Conservation (phyloP, 257 asterid genomes). For the Ilex asprella region DNA sequence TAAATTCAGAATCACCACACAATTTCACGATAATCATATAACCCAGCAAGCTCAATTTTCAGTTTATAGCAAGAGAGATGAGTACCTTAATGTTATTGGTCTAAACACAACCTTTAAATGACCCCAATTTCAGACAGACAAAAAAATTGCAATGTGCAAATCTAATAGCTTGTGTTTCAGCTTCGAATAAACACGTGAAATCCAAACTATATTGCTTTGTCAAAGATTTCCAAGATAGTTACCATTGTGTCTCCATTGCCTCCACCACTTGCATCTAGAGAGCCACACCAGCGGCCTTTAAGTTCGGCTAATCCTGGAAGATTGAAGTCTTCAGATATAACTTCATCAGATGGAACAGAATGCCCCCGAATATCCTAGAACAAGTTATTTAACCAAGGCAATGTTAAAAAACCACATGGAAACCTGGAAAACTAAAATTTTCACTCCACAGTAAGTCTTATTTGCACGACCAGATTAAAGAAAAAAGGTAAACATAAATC, state of each 20-base stretch:
- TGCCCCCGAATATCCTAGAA: conserved; percentile 83
- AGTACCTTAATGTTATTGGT: too few species aligned
- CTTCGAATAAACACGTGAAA: background rate
- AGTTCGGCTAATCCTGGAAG: conserved; percentile 99
- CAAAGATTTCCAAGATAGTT: conserved; percentile 15
- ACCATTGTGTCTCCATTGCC: conserved; percentile 99
- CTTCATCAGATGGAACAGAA: conserved; percentile 68
- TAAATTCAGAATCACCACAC: too few species aligned
- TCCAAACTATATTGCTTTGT: conserved; percentile 4
- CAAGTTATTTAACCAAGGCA: conserved; percentile 13
- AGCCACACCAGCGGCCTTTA: conserved; percentile 91
- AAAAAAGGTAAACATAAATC: background rate
- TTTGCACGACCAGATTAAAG: background rate
- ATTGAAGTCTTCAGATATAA: conserved; percentile 70
- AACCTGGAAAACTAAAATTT: conserved; percentile 1
- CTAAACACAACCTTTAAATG: too few species aligned
- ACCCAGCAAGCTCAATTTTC: too few species aligned
- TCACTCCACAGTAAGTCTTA: conserved; percentile 3
- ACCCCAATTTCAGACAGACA: too few species aligned
- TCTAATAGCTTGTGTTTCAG: too few species aligned
- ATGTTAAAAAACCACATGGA: conserved; percentile 10
- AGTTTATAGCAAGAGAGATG: too few species aligned
- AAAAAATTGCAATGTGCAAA: too few species aligned
- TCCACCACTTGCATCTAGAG: conserved; percentile 97
- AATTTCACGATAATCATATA: too few species aligned